phyloP scores from a whole-genome alignment of 2,329 filamentous ascomycete genomes.

The Aspergillus fumigatus region DNA sequence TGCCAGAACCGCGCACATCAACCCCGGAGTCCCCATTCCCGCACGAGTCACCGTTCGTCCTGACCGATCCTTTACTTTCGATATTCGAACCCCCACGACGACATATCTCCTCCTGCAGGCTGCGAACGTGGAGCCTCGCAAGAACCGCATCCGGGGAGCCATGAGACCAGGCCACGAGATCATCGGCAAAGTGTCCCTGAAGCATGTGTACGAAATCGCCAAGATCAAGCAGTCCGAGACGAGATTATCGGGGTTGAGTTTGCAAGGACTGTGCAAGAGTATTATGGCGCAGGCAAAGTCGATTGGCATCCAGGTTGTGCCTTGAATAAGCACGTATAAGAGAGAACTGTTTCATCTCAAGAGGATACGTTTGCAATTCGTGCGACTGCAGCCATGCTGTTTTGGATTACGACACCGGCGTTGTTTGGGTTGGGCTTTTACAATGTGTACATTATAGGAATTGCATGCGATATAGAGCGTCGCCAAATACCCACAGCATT shows the following conservation, averaged over 20 bases:
- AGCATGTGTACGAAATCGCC: conserved; percentile 96
- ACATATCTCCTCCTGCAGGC: conserved; percentile 84
- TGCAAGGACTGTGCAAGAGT: conserved; percentile 68
- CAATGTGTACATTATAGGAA: conserved; percentile 21
- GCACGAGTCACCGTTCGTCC: conserved; percentile 87
- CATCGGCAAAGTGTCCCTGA: conserved; percentile 82
- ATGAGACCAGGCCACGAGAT: conserved; percentile 68
- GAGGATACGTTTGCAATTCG: conserved; percentile 10
- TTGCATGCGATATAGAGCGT: conserved; percentile 24
- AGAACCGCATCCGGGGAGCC: conserved; percentile 72
- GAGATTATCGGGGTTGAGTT: conserved; percentile 64
- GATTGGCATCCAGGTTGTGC: conserved; percentile 67
- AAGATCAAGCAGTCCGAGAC: conserved; percentile 85
- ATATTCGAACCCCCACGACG: conserved; percentile 89
- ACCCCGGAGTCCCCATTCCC: conserved; percentile 77
- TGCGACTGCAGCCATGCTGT: conserved; percentile 8
- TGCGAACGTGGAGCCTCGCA: conserved; percentile 65
- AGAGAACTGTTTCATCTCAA: conserved; percentile 5
- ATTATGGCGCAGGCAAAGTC: conserved; percentile 72
- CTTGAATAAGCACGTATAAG: conserved; percentile 38
- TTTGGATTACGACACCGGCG: conserved; percentile 21
- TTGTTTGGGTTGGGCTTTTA: conserved; percentile 20
- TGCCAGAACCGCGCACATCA: conserved; percentile 81
- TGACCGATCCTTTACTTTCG: conserved; percentile 89
- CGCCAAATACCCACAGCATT: conserved; percentile 14